Evolutionary conservation across 495 filamentous ascomycete species (phyloP), one percentile per base, ranked within the genome.

Genomic region (Chaetomium fimeti): DNA sequence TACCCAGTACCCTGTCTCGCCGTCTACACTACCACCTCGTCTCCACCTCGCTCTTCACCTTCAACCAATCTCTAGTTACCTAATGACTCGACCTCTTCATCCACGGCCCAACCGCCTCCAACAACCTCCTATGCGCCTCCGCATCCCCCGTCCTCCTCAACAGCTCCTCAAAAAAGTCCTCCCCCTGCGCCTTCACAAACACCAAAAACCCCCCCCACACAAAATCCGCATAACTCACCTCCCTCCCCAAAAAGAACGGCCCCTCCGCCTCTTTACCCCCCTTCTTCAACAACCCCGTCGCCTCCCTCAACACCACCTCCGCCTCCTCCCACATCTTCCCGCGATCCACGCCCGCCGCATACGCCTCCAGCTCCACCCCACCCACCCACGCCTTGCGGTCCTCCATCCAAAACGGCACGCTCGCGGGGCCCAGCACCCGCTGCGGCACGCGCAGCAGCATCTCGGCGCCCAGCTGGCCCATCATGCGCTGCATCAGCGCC

Each of bases 221-320:
- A 57, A 82, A 80, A 69, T 83, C 80, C 62, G 72, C 73, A 68
- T 74, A 82, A 15, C 71, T 72, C 5, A 75, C 53, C 47, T 66
- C 69, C 47, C 67, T 62, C 5, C 78, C 79, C 66, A 73, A 25
- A 51, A 81, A 79, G 60, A 77, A 88, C 25, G 79, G 83, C 1
- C 82, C 87, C 16, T 75, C 77, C 22, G 61, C 79, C 68, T n/a
- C n/a, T n/a, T n/a, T n/a, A n/a, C n/a, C n/a, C n/a, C n/a, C n/a
- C n/a, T 83, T 80, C 71, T 76, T 78, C 71, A 88, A 61, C 66
- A 85, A 36, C 2, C 60, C 79, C 32, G 78, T 83, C 24, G 82
- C 57, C 54, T 79, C 71, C 52, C 72, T 63, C 15, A 85, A 25
- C 0, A 62, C 52, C 22, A 76, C 71, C 63, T 71, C 70, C 0